A percentile compares a stretch with the other conserved stretches of the same genome.
Evolutionary conservation across 2,329 filamentous ascomycete species (phyloP).

Genomic region (Fusarium humuli): DNA sequence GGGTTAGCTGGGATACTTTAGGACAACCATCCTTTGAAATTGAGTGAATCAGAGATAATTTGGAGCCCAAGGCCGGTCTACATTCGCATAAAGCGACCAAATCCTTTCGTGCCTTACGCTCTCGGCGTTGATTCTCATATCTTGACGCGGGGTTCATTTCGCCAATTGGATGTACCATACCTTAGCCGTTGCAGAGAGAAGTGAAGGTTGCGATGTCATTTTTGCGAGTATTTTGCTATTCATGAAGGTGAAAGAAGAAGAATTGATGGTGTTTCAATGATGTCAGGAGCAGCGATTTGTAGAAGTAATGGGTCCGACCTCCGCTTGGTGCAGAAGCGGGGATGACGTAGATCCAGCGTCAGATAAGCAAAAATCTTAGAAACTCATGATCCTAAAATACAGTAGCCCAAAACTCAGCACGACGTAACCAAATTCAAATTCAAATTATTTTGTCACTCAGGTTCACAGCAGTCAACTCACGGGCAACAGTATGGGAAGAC

Average conservation of each 20-base stretch:
- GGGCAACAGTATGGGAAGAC: neutral
- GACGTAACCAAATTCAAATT: too few species aligned
- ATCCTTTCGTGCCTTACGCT: neutral
- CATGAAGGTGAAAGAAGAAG: neutral
- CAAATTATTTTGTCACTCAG: neutral
- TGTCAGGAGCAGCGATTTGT: constrained; percentile 18
- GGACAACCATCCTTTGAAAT: too few species aligned
- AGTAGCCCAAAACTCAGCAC: neutral
- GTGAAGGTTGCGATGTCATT: constrained; percentile 39
- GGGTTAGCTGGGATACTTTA: constrained; percentile 1
- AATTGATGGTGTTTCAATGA: neutral
- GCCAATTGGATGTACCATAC: neutral
- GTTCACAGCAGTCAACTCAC: too few species aligned
- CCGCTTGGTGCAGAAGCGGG: constrained; percentile 9
- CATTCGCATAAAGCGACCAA: neutral
- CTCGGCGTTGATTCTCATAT: neutral
- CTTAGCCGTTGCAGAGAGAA: constrained; percentile 41
- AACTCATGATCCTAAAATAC: neutral
- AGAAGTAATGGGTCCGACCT: constrained; percentile 18
- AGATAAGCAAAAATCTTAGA: neutral
- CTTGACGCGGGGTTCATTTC: neutral
- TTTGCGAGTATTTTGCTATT: neutral
- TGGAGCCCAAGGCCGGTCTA: too few species aligned
- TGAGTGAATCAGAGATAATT: neutral
- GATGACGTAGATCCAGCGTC: constrained; percentile 15